phyloP scores from a whole-genome alignment of 768 basidiomycete species.

The Naganishia vishniacii region DNA sequence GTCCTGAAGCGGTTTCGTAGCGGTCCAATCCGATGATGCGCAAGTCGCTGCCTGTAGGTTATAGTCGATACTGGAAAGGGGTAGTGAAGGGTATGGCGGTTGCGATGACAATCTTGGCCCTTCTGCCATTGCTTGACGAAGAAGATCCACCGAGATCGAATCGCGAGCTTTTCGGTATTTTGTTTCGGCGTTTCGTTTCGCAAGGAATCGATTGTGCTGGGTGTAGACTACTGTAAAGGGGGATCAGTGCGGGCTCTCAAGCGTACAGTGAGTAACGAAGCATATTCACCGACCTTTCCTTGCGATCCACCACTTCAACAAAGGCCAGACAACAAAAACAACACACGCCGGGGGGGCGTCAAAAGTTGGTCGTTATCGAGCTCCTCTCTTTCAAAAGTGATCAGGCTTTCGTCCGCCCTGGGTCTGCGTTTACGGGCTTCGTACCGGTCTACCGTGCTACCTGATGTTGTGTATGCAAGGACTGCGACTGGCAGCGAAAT shows the following conservation, averaged over 20 bases:
- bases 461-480: too few species aligned
- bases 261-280: not conserved
- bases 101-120: slow-evolving; percentile 8
- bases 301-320: not conserved
- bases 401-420: too few species aligned
- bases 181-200: not conserved
- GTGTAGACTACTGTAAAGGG: not conserved
- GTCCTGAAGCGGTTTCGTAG: slow-evolving; percentile 8
- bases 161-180: not conserved
- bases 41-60: slow-evolving; percentile 4
- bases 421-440: too few species aligned
- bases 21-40: slow-evolving; percentile 10
- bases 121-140: slow-evolving; percentile 12
- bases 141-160: not conserved
- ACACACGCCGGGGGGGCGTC: slow-evolving; percentile 6
- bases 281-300: slow-evolving; percentile 1
- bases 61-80: slow-evolving; percentile 7
- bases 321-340: slow-evolving; percentile 9
- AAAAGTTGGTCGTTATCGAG: not conserved
- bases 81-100: slow-evolving; percentile 5
- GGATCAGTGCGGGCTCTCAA: not conserved
- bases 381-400: too few species aligned
- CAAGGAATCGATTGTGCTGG: not conserved
- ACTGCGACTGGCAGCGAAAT: too few species aligned
- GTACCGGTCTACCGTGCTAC: too few species aligned